A percentile compares a stretch with the other conserved stretches of the same genome.
These are phyloP conservation scores for Papiliotrema fonsecae DNA, from an alignment of 1,284 basidiomycete species.

Conservation along the genomic window DNA sequence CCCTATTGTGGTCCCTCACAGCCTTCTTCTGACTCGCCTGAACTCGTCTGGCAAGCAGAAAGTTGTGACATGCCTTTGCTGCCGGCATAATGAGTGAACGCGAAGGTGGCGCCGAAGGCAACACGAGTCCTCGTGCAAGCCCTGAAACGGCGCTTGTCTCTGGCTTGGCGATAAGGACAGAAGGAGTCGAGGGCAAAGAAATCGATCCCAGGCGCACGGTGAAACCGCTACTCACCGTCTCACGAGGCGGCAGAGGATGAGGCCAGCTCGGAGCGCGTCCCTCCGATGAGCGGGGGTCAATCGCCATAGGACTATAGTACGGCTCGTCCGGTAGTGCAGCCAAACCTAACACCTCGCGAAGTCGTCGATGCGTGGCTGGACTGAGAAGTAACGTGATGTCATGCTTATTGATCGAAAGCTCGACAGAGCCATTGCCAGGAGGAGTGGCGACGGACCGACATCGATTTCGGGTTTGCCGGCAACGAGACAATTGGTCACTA, in stretches of 20 bases:
- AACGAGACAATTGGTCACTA: too few relatives aligned
- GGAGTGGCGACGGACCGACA: too few relatives aligned
- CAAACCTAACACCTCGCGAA: background rate
- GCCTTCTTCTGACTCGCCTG: background rate
- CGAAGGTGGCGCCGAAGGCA: conserved; percentile 2
- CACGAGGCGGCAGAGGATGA: background rate
- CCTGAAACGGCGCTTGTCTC: background rate
- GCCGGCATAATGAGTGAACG: conserved; percentile 2
- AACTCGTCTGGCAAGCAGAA: conserved; percentile 6
- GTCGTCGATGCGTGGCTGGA: background rate
- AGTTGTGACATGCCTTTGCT: conserved; percentile 25
- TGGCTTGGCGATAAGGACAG: background rate
- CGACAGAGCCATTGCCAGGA: too few relatives aligned
- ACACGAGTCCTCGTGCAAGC: background rate
- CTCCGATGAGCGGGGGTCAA: background rate
- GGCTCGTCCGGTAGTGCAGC: background rate
- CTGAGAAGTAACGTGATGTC: background rate
- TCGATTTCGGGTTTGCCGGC: too few relatives aligned
- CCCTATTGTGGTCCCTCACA: background rate
- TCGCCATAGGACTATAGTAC: background rate
- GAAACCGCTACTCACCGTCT: background rate
- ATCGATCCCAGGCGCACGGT: background rate
- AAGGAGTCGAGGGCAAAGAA: background rate
- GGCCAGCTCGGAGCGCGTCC: background rate
- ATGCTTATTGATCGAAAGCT: too few relatives aligned